Evolutionary conservation across 2,329 filamentous ascomycete genomes (phyloP).

Genomic region (Xylariomycetidae sp.): DNA sequence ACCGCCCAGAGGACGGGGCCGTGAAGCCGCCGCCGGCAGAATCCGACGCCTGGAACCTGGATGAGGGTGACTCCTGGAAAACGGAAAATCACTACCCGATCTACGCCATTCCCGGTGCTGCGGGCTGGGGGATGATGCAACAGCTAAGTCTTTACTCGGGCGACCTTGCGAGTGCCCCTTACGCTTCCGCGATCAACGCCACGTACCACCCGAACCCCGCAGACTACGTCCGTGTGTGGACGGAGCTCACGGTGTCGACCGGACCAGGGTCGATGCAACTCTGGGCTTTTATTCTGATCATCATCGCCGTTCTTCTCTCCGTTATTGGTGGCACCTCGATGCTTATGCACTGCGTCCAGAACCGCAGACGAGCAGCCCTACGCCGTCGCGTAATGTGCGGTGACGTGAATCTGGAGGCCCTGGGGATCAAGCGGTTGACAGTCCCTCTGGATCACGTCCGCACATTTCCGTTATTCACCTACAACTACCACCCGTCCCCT

Average conservation of each 20-base stretch:
- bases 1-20: constrained; percentile 49
- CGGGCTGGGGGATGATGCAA: constrained; percentile 63
- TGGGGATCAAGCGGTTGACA: constrained; percentile 76
- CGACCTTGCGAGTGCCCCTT: constrained; percentile 57
- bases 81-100: constrained; percentile 67
- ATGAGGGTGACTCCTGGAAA: constrained; percentile 68
- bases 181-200: constrained; percentile 48
- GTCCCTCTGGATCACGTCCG: constrained; percentile 68
- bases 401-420: constrained; percentile 77
- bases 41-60: constrained; percentile 63
- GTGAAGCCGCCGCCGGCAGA: constrained; percentile 59
- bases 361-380: constrained; percentile 60
- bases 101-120: constrained; percentile 68
- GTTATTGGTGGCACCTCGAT: constrained; percentile 63
- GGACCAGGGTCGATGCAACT: constrained; percentile 57
- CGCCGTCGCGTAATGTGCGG: constrained; percentile 66
- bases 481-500: constrained; percentile 51
- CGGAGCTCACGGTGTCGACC: constrained; percentile 42
- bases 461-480: constrained; percentile 72
- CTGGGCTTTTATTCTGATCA: constrained; percentile 72
- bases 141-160: constrained; percentile 73
- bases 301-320: constrained; percentile 63
- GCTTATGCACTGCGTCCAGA: constrained; percentile 72
- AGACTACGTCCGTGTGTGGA: constrained; percentile 57
- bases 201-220: constrained; percentile 49